Percentiles rank a stretch among this genome's conserved stretches.
These are phyloP conservation scores for Silybum marianum DNA, from an alignment of 129 eudicot species.

Conservation along the genomic window DNA sequence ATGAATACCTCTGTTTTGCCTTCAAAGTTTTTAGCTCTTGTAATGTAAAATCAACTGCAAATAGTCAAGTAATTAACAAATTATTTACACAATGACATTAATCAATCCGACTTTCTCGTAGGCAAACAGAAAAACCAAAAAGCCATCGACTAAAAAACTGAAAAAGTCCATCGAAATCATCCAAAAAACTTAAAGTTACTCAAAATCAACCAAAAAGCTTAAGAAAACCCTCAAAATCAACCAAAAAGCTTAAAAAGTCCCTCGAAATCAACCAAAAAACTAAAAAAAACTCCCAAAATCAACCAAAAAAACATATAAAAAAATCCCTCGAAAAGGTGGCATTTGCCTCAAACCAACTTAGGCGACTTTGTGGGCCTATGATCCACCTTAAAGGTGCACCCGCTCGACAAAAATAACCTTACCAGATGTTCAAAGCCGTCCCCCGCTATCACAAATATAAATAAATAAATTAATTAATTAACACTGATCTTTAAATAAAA, in stretches of 20 bases:
- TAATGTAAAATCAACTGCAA: slow-evolving; percentile 90
- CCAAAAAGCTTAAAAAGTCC: neutral
- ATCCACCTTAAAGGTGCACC: neutral
- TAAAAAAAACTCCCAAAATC: neutral
- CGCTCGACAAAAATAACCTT: neutral
- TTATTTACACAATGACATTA: neutral
- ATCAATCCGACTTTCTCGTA: neutral
- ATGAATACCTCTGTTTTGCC: slow-evolving; percentile 69
- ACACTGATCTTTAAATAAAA: neutral
- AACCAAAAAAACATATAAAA: neutral
- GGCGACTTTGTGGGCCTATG: neutral
- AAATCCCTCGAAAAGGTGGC: neutral
- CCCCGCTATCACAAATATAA: neutral
- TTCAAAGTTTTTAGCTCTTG: slow-evolving; percentile 69
- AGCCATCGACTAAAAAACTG: neutral
- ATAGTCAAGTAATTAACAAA: slow-evolving; percentile 11
- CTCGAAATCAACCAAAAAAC: neutral
- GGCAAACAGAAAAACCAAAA: neutral
- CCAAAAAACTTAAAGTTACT: too few species aligned
- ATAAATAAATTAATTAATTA: neutral
- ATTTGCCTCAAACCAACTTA: neutral
- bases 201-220: too few species aligned
- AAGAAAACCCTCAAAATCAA: too few species aligned
- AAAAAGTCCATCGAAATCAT: too few species aligned
- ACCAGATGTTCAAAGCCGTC: neutral